A percentile compares a stretch with the other conserved stretches of the same genome.
These are phyloP conservation scores for Cutaneotrichosporon dermatis DNA, from an alignment of 1,284 basidiomycete species.

Conservation along the genomic window DNA sequence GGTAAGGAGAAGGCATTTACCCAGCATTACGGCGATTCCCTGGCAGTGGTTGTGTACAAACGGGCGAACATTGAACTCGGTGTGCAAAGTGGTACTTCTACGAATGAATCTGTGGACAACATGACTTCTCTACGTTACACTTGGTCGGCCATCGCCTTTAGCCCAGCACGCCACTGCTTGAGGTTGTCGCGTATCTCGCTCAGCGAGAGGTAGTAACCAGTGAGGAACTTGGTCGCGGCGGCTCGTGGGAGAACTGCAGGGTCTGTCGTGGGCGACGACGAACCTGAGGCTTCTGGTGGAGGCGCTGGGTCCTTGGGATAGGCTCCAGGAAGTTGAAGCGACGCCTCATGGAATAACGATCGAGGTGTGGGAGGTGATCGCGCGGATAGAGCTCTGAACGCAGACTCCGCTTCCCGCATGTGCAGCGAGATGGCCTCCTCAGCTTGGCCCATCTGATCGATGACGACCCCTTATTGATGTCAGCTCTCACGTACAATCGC, in stretches of 20 bases:
- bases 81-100: too few species aligned
- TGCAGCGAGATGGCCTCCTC: neutral
- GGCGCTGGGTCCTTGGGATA: too few species aligned
- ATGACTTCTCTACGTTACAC: neutral
- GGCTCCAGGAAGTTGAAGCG: neutral
- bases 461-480: neutral
- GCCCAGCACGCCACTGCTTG: neutral
- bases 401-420: neutral
- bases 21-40: constrained; percentile 1
- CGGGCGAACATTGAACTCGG: too few species aligned
- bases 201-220: constrained; percentile 3
- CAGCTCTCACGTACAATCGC: too few species aligned
- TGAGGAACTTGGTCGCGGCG: constrained; percentile 3
- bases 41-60: too few species aligned
- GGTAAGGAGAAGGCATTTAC: constrained; percentile 1
- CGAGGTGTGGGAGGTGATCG: neutral
- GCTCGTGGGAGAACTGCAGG: too few species aligned
- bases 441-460: constrained; percentile 3
- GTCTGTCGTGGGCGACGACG: too few species aligned
- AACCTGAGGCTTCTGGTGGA: too few species aligned
- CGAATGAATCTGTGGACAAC: constrained; percentile 1
- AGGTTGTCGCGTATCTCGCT: constrained; percentile 2
- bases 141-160: constrained; percentile 3
- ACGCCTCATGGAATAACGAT: neutral
- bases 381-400: neutral